A percentile compares a stretch with the other conserved stretches of the same genome.
These are phyloP conservation scores for Podospora anserina DNA, from an alignment of 495 filamentous ascomycete genomes.

Conservation along the genomic window DNA sequence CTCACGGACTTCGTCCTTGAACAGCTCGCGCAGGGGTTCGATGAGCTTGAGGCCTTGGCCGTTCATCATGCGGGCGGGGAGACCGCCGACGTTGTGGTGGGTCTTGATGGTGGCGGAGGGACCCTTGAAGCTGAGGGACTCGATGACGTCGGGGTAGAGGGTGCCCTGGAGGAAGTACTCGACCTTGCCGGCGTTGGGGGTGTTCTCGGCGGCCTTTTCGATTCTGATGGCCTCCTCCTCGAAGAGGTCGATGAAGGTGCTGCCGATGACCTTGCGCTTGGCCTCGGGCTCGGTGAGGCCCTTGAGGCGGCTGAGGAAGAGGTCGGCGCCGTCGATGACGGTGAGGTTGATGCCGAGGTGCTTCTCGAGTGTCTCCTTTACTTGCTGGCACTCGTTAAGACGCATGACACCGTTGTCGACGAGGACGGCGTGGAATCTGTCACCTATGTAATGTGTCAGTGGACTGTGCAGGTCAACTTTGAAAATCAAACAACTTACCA, in stretches of 20 bases:
- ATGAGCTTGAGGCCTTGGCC: conserved; percentile 35
- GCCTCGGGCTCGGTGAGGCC: conserved; percentile 79
- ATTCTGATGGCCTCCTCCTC: conserved; percentile 76
- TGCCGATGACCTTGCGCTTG: conserved; percentile 88
- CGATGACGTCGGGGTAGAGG: conserved; percentile 65
- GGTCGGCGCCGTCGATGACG: conserved; percentile 73
- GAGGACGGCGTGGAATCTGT: conserved; percentile 84
- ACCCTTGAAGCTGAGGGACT: conserved; percentile 77
- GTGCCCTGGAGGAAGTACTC: conserved; percentile 31
- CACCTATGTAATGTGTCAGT: conserved; percentile 49
- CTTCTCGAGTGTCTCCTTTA: conserved; percentile 69
- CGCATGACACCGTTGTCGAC: conserved; percentile 86
- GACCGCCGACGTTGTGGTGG: conserved; percentile 44
- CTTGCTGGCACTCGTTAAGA: conserved; percentile 75
- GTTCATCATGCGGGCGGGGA: conserved; percentile 33
- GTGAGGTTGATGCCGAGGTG: conserved; percentile 88
- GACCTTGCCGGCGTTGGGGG: conserved; percentile 39
- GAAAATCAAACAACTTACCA: conserved; percentile 8
- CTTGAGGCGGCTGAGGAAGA: conserved; percentile 69
- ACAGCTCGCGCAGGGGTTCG: conserved; percentile 76
- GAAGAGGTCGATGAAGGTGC: conserved; percentile 78
- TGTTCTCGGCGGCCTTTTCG: conserved; percentile 59
- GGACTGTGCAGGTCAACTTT: conserved; percentile 5
- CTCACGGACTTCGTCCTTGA: conserved; percentile 50
- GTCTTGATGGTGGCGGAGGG: conserved; percentile 75